Evolutionary conservation across 148 eudicot genomes (phyloP), one percentile per base, ranked within the genome.

Genomic region (Fallopia convolvulus): DNA sequence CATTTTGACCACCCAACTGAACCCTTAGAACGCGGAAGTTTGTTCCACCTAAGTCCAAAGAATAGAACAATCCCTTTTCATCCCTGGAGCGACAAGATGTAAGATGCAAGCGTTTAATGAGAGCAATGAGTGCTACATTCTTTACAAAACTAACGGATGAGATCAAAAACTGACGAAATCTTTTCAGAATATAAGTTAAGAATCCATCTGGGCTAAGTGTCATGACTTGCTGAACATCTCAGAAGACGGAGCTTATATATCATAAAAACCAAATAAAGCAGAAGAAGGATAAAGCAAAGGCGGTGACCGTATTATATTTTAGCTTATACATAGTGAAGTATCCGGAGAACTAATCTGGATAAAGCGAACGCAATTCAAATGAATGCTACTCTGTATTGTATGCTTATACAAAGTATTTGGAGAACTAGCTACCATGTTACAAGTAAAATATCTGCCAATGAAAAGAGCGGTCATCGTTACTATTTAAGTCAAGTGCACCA

Each of bases 31-130:
- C 83, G 10, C 88, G 83, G 8, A 86, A 82, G 71, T 86, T 86
- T 41, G 88, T 86, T 70, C 88, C 88, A 2, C 88, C 88, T 14
- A 86, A 74, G 81, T 86, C 86, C 81, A 83, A 68, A 42, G 88
- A 84, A 78, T 83, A 86, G 70, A 75, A 86, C 75, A 78, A 75
- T 48, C 88, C 88, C 46, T 71, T 80, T 42, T 86, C 88, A 42
- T 83, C 8, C 68, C 88, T 83, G 79, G 77, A 75, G 49, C 50
- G 47, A 26, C 73, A 70, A 26, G 78, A 13, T 20, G 33, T 15
- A 42, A 5, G 70, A 53, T 1, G 20, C 6, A 9, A 8, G 4
- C 33, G 66, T 18, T 66, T 44, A 11, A 15, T 30, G 8, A 36
- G 42, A 14, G 6, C 42, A 66, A 11, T 78, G 47, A 44, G 10